Percentiles rank a stretch among this genome's conserved stretches.
Conservation (phyloP, 352 stramenopile species). For the Phytophthora pseudosyringae region DNA sequence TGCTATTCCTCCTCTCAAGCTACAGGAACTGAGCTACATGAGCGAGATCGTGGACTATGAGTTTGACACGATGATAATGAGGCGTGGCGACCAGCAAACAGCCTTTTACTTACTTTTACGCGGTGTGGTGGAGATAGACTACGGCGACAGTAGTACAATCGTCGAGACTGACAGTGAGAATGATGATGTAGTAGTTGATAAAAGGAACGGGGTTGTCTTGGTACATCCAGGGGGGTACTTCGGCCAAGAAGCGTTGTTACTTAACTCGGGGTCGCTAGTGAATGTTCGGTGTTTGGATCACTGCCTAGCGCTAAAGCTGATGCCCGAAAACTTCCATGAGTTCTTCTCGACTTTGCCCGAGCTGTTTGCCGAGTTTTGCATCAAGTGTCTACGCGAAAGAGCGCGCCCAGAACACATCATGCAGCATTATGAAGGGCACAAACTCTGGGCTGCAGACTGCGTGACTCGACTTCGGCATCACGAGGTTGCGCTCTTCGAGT, state of each 20-base stretch:
- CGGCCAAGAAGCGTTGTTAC: slow-evolving; percentile 68
- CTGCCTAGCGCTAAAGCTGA: slow-evolving; percentile 55
- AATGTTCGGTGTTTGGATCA: slow-evolving; percentile 47
- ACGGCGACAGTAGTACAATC: slow-evolving; percentile 26
- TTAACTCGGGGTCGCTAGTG: slow-evolving; percentile 46
- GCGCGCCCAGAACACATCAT: slow-evolving; percentile 61
- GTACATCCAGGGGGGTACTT: slow-evolving; percentile 68
- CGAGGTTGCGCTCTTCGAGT: slow-evolving; percentile 65
- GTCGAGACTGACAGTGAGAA: slow-evolving; percentile 15
- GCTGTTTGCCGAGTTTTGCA: slow-evolving; percentile 72
- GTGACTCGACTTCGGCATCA: slow-evolving; percentile 49
- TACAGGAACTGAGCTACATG: slow-evolving; percentile 62
- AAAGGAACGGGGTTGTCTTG: slow-evolving; percentile 34
- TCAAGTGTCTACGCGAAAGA: slow-evolving; percentile 66
- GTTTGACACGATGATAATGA: slow-evolving; percentile 38
- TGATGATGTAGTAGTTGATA: not conserved
- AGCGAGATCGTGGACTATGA: slow-evolving; percentile 57
- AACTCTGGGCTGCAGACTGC: slow-evolving; percentile 67
- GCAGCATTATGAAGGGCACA: slow-evolving; percentile 70
- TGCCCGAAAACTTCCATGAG: slow-evolving; percentile 45
- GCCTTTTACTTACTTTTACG: slow-evolving; percentile 60
- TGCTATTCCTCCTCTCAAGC: slow-evolving; percentile 58
- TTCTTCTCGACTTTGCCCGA: slow-evolving; percentile 66
- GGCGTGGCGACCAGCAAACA: slow-evolving; percentile 28
- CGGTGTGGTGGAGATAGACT: slow-evolving; percentile 46